Conservation (phyloP, 257 asterid species). For the Hygrophila difformis region DNA sequence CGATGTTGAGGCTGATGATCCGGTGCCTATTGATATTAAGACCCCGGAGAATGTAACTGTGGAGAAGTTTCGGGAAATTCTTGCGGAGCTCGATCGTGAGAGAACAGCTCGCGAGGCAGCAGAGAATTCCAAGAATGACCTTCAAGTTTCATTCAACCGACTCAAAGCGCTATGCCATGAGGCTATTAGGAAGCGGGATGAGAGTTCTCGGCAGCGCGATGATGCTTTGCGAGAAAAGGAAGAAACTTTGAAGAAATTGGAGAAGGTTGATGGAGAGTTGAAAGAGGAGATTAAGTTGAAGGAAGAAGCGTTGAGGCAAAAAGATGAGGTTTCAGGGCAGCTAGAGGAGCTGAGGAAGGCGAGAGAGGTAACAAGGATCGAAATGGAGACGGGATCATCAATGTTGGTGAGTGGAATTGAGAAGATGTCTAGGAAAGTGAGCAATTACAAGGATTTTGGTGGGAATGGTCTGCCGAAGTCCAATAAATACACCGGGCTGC, state of each 20-base stretch:
- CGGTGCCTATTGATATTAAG: conserved; percentile 32
- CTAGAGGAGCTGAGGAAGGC: conserved; percentile 55
- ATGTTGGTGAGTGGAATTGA: conserved; percentile 90
- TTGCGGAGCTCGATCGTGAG: conserved; percentile 87
- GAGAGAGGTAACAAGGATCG: conserved; percentile 50
- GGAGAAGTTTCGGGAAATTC: conserved; percentile 56
- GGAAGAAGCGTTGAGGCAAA: conserved; percentile 44
- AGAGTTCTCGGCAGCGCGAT: conserved; percentile 68
- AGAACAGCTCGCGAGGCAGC: conserved; percentile 63
- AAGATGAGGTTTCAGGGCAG: conserved; percentile 41
- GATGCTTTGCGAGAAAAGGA: conserved; percentile 70
- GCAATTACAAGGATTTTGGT: conserved; percentile 60
- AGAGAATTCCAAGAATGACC: conserved; percentile 58
- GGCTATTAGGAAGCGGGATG: conserved; percentile 84
- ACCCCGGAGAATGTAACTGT: conserved; percentile 43
- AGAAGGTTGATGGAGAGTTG: conserved; percentile 30
- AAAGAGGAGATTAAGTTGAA: conserved; percentile 37
- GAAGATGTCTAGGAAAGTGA: conserved; percentile 80
- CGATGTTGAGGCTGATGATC: conserved; percentile 94
- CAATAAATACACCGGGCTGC: conserved; percentile 79
- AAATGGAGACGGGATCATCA: conserved; percentile 77
- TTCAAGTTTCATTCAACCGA: conserved; percentile 65
- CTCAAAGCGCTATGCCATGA: conserved; percentile 79
- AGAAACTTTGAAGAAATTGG: conserved; percentile 41
- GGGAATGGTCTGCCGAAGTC: conserved; percentile 77